Base-by-base conservation (phyloP, 805 yeast genomes). In the Teunomyces tritomae region DNA sequence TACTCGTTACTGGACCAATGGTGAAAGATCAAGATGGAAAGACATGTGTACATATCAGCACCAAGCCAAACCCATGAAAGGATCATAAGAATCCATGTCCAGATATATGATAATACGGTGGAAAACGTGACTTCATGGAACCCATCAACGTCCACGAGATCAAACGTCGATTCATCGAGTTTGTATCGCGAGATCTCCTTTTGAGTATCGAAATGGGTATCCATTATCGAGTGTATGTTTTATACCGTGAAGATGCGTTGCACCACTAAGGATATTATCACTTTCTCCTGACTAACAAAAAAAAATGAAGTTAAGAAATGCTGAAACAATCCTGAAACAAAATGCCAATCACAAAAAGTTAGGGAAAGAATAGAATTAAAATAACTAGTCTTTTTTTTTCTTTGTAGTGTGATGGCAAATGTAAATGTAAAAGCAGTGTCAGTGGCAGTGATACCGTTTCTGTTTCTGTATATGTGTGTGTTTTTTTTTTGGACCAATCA, bases 1-100 rank as follows among this genome's bases (percentile, higher is more conserved):
- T 67, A 68, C 45, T 78, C 76, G 39, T 73, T 65, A 4, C 81
- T 73, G 3, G 84, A 75, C 92, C 92, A 85, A 40, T 79, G 72
- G 58, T 85, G 79, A 62, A 84, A 83, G 1, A 86, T 94, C 55
- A 89, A 70, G 36, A 89, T 76, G 55, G 79, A 82, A 48, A 89
- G 67, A 63, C 92, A 82, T 0, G 96, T 88, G 68, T 87, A 89
- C 20, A 89, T 73, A 69, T 89, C 97, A 1, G 87, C 77, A 1
- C 74, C 86, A 43, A 82, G 61, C 45, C 76, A 71, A 9, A 80
- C 77, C 48, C 84, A 69, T 0, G 82, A 74, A 11, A 80, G 60
- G 39, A 82, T 73, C 45, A 87, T 62, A n/a, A 78, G 53, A 24
- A 79, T 56, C 65, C 80, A 67, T 61, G 73, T 62, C 43, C 65